These are phyloP conservation scores for Mycena amicta DNA, from an alignment of 768 basidiomycete genomes.

Conservation along the genomic window DNA sequence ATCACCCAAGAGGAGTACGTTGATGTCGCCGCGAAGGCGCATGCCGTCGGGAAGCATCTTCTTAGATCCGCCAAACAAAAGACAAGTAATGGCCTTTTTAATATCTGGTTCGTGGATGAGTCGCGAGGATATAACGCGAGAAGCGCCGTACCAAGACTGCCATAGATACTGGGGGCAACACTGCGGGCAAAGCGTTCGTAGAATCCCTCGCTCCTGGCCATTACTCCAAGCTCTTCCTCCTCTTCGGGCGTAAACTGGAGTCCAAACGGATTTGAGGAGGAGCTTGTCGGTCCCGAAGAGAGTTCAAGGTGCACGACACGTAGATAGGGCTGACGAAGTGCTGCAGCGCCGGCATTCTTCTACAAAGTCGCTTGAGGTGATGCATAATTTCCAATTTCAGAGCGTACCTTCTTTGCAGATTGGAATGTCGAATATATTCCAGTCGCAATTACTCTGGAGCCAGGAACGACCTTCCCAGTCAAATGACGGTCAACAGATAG, in stretches of 20 bases:
- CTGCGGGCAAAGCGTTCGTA: constrained; percentile 94
- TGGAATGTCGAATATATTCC: constrained; percentile 98
- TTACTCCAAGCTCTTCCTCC: constrained; percentile 93
- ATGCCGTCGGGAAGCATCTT: constrained; percentile 97
- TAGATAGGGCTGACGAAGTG: constrained; percentile 92
- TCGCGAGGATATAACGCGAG: not conserved
- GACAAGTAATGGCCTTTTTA: constrained; percentile 94
- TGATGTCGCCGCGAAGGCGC: constrained; percentile 96
- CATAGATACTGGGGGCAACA: constrained; percentile 96
- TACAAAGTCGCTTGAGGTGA: constrained; percentile 26
- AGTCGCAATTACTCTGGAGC: constrained; percentile 92
- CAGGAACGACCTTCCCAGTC: constrained; percentile 92
- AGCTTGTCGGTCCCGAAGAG: constrained; percentile 73
- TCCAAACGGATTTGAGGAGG: constrained; percentile 82
- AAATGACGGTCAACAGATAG: constrained; percentile 89
- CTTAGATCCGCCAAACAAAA: constrained; percentile 97
- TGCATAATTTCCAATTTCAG: not conserved
- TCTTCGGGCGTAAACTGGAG: constrained; percentile 91
- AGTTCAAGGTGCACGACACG: constrained; percentile 91
- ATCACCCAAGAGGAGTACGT: constrained; percentile 93
- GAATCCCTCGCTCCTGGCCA: constrained; percentile 85
- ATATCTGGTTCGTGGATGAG: constrained; percentile 67
- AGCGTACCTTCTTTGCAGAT: constrained; percentile 74
- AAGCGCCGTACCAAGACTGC: constrained; percentile 71
- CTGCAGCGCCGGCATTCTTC: constrained; percentile 84